A percentile compares a stretch with the other conserved stretches of the same genome.
phyloP scores from a whole-genome alignment of 2,329 filamentous ascomycete genomes.

The Arthrobotrys pseudoclavata region DNA sequence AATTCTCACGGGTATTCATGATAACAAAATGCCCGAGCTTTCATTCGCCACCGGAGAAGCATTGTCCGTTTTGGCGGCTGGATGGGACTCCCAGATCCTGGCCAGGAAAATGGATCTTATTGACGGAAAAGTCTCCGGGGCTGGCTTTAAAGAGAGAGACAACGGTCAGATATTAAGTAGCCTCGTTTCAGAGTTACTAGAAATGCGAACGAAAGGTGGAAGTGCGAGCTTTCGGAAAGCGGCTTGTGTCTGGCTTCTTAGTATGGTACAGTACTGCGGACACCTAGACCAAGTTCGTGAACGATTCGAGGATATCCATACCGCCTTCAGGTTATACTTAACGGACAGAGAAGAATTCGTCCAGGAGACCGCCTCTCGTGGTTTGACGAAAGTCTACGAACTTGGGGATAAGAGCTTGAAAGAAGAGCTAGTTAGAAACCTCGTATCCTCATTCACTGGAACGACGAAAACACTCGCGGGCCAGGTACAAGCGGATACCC shows the following conservation, averaged over 20 bases:
- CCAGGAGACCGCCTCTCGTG: slow-evolving; percentile 93
- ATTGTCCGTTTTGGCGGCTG: slow-evolving; percentile 79
- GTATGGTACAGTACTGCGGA: slow-evolving; percentile 89
- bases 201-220: slow-evolving; percentile 60
- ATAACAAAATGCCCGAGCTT: slow-evolving; percentile 85
- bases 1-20: slow-evolving; percentile 81
- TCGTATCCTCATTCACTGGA: slow-evolving; percentile 90
- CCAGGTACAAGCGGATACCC: slow-evolving; percentile 89
- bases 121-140: slow-evolving; percentile 56
- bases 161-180: slow-evolving; percentile 68
- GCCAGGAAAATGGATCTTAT: slow-evolving; percentile 66
- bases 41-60: slow-evolving; percentile 94
- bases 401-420: slow-evolving; percentile 85
- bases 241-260: slow-evolving; percentile 94
- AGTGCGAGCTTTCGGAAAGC: slow-evolving; percentile 68
- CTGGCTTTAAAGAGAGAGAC: slow-evolving; percentile 37
- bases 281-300: slow-evolving; percentile 80
- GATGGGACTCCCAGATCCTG: slow-evolving; percentile 87
- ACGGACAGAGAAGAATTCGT: slow-evolving; percentile 89
- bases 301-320: slow-evolving; percentile 82
- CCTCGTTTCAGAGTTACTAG: slow-evolving; percentile 79
- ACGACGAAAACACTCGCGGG: slow-evolving; percentile 76
- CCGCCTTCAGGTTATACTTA: slow-evolving; percentile 87
- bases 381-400: slow-evolving; percentile 92
- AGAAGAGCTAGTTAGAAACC: slow-evolving; percentile 84